These are phyloP conservation scores for Mycoemilia scoparia DNA, from an alignment of 192 early-diverging fungal species.

Conservation along the genomic window DNA sequence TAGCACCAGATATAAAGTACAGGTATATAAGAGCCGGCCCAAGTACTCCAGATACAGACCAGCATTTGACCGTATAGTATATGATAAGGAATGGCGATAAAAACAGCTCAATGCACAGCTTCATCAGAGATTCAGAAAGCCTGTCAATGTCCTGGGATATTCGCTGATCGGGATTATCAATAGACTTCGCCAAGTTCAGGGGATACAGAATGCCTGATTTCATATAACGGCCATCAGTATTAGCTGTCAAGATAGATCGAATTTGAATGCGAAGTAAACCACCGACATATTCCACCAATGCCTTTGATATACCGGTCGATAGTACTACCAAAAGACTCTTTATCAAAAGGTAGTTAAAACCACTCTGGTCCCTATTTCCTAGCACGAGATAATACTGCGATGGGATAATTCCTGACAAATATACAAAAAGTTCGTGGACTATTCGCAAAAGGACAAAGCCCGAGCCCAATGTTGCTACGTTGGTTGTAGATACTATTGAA, in stretches of 20 bases:
- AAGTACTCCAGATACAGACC: slow-evolving; percentile 38
- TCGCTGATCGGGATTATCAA: slow-evolving; percentile 77
- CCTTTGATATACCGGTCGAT: slow-evolving; percentile 36
- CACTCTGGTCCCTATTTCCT: slow-evolving; percentile 36
- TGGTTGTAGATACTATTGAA: too few species aligned
- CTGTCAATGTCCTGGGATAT: slow-evolving; percentile 82
- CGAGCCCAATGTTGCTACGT: too few species aligned
- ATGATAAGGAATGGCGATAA: slow-evolving; percentile 54
- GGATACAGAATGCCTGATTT: slow-evolving; percentile 37
- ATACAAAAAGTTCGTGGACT: slow-evolving; percentile 34
- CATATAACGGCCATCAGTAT: slow-evolving; percentile 47
- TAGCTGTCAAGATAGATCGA: slow-evolving; percentile 36
- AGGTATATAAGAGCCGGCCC: slow-evolving; percentile 54
- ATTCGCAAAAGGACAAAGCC: slow-evolving; percentile 22
- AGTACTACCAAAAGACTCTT: slow-evolving; percentile 36
- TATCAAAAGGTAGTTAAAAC: slow-evolving; percentile 38
- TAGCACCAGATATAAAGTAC: slow-evolving; percentile 46
- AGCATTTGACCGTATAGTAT: slow-evolving; percentile 64
- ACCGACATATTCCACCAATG: slow-evolving; percentile 36
- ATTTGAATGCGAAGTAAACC: slow-evolving; percentile 44
- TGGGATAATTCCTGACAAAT: slow-evolving; percentile 50
- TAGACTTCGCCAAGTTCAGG: slow-evolving; percentile 27
- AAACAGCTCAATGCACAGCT: slow-evolving; percentile 39
- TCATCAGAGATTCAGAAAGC: slow-evolving; percentile 30
- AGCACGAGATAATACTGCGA: slow-evolving; percentile 60